These are phyloP conservation scores for Monosporascus sp. DNA, from an alignment of 2,329 filamentous ascomycete genomes.

Conservation along the genomic window DNA sequence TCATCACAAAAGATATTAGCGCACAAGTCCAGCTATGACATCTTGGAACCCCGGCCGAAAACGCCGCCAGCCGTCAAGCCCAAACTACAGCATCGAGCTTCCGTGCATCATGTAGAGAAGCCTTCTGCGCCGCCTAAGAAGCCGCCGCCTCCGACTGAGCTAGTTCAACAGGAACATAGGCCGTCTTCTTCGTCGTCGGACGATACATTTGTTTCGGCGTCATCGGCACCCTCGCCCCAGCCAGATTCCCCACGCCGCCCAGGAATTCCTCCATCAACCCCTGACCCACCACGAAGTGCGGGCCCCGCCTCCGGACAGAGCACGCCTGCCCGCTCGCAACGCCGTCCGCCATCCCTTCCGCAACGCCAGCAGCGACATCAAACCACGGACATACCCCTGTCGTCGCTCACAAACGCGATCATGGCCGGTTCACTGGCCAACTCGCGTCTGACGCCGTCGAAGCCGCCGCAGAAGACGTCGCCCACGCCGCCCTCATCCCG, in stretches of 20 bases:
- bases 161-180: slow-evolving; percentile 2
- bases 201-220: slow-evolving; percentile 41
- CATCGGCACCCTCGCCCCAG: slow-evolving; percentile 29
- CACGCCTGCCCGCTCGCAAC: slow-evolving; percentile 1
- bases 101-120: slow-evolving; percentile 1
- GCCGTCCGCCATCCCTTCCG: slow-evolving; percentile 7
- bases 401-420: slow-evolving; percentile 67
- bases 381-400: slow-evolving; percentile 45
- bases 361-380: slow-evolving; percentile 18
- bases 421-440: slow-evolving; percentile 70
- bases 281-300: slow-evolving; percentile 10
- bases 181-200: slow-evolving; percentile 34
- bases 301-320: slow-evolving; percentile 13
- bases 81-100: slow-evolving; percentile 8
- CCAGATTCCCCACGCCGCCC: slow-evolving; percentile 21
- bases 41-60: slow-evolving; percentile 2
- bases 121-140: slow-evolving; percentile 1
- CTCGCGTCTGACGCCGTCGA: slow-evolving; percentile 40
- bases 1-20: slow-evolving; percentile 18
- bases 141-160: neutral
- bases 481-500: slow-evolving; percentile 36
- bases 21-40: slow-evolving; percentile 4
- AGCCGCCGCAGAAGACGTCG: slow-evolving; percentile 31
- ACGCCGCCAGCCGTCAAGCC: slow-evolving; percentile 10
- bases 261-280: slow-evolving; percentile 13